These are phyloP conservation scores for Fraxinus angustifolia DNA, from an alignment of 305 asterid species.

Conservation along the genomic window DNA sequence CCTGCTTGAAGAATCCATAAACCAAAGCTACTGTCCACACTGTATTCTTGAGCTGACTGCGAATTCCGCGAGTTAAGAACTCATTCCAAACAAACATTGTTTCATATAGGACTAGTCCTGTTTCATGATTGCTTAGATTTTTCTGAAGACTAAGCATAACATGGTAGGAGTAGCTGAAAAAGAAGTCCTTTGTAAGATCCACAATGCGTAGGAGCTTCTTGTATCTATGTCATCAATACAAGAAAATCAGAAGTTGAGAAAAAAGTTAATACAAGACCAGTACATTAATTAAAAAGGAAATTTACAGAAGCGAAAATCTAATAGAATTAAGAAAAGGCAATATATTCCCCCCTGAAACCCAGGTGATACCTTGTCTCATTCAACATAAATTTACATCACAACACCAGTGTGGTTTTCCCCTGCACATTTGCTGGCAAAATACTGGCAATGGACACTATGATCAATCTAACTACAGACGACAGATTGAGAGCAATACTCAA, in stretches of 20 bases:
- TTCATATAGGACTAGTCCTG: conserved; percentile 60
- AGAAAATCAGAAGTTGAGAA: conserved; percentile 27
- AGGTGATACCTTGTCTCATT: conserved; percentile 63
- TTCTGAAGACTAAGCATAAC: conserved; percentile 90
- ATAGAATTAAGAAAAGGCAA: conserved; percentile 30
- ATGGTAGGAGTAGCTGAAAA: conserved; percentile 89
- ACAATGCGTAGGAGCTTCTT: conserved; percentile 82
- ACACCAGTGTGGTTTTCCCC: conserved; percentile 61
- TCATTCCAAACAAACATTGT: conserved; percentile 98
- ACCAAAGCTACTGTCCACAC: conserved; percentile 89
- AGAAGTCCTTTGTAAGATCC: conserved; percentile 98
- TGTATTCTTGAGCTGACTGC: conserved; percentile 69
- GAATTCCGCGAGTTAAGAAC: conserved; percentile 79
- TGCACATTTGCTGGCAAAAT: conserved; percentile 55
- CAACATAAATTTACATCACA: conserved; percentile 68
- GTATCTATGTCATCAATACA: conserved; percentile 63
- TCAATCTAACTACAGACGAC: conserved; percentile 38
- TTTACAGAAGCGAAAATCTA: conserved; percentile 14
- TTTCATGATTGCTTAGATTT: conserved; percentile 62
- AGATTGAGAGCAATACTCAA: conserved; percentile 25
- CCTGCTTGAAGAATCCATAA: conserved; percentile 91
- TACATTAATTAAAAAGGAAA: conserved; percentile 9
- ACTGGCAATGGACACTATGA: conserved; percentile 48
- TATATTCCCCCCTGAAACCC: conserved; percentile 44
- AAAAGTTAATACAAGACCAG: conserved; percentile 37